Conservation (phyloP, 192 early-diverging fungal genomes). For the Pilaira anomala region DNA sequence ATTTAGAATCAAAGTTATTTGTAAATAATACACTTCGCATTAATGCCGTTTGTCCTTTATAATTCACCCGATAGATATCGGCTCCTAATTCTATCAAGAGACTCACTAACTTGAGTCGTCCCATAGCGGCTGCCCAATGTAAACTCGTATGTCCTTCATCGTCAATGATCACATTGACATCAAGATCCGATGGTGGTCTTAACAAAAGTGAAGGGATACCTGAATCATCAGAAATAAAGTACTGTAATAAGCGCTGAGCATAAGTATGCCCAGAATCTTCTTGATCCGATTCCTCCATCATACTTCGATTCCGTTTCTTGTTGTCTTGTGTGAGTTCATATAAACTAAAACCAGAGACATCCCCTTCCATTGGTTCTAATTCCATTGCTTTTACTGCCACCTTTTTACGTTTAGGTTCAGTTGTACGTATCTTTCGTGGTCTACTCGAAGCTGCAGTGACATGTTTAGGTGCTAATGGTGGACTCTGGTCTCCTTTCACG, state of each 20-base stretch:
- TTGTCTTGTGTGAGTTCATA: too few relatives aligned
- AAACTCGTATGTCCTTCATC: slow-evolving; percentile 92
- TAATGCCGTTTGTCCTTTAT: slow-evolving; percentile 84
- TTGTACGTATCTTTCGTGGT: slow-evolving; percentile 47
- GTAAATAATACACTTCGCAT: slow-evolving; percentile 88
- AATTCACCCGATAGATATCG: slow-evolving; percentile 69
- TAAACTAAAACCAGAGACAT: not conserved
- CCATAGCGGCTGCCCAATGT: slow-evolving; percentile 96
- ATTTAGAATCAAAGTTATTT: slow-evolving; percentile 81
- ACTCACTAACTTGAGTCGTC: slow-evolving; percentile 67
- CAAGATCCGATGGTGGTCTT: slow-evolving; percentile 60
- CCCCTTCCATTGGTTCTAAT: not conserved
- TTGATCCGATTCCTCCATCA: too few relatives aligned
- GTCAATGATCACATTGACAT: slow-evolving; percentile 86
- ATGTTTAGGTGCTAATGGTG: slow-evolving; percentile 57
- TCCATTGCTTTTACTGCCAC: not conserved
- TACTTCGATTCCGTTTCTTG: not conserved
- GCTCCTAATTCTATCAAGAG: slow-evolving; percentile 76
- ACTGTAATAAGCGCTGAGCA: slow-evolving; percentile 23
- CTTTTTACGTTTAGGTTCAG: slow-evolving; percentile 21
- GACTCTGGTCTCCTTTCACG: slow-evolving; percentile 54
- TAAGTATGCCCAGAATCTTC: not conserved
- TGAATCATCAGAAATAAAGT: slow-evolving; percentile 27
- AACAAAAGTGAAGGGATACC: slow-evolving; percentile 19
- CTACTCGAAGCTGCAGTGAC: slow-evolving; percentile 39